Base-by-base conservation (phyloP, 23 red algal species). In the Gracilaria gracilis region DNA sequence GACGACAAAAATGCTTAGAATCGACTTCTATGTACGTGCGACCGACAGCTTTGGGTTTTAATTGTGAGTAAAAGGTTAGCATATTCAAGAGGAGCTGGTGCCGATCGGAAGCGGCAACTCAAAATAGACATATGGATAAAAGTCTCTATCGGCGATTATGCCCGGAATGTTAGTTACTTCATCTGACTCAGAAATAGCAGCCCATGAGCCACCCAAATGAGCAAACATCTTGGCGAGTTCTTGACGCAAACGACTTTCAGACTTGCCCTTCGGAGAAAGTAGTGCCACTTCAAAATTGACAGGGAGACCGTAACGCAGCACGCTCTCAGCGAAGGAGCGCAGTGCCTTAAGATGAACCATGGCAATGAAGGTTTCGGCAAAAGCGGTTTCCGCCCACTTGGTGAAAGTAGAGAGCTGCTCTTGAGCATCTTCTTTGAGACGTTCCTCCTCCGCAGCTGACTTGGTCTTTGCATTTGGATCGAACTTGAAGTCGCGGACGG, bases 291-390 rank as follows among this genome's bases (percentile, higher is more conserved):
- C 94, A 84, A 96, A 96, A 74, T 96, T 85, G 16, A 91, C 97
- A 21, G 97, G 97, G 35, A 99, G 89, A 14, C 97, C 97, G 57
- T 96, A 99, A 19, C 97, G 97, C 47, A 99, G 85, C n/a, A 99
- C 97, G 35, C 89, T 91, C 79, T 99, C 97, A 9, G 95, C 97
- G 79, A 96, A 99, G 50, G 93, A 61, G n/a, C 97, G 93, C 49
- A 99, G 34, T 48, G 87, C 93, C 35, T 99, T 99, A 25, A 99
- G 84, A 75, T 99, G 97, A 40, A 95, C 77, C 58, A 88, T 86
- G 42, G 94, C 93, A 48, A 95, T 93, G 49, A 94, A 92, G 24
- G 83, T 86, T 59, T 99, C 97, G 20, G 88, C 87, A 85, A 90
- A 99, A 5, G 94, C 94, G 33, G 90, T 95, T 24, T 85, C 62